Evolutionary conservation across 2,329 filamentous ascomycete genomes (phyloP).

Genomic region (Tolypocladium cylindrosporum): DNA sequence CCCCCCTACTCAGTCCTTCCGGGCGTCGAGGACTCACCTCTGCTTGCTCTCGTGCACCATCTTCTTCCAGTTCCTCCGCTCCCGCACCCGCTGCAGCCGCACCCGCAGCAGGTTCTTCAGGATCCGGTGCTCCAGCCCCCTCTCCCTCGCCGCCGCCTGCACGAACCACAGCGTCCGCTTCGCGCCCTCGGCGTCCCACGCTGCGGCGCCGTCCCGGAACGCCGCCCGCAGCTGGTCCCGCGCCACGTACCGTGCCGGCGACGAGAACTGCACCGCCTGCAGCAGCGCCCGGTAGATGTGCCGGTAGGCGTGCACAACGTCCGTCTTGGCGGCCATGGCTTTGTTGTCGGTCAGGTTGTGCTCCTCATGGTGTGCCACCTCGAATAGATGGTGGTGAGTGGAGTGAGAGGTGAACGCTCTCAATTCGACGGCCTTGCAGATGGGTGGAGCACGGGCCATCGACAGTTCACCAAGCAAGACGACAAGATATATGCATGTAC

Average conservation of each 20-base stretch:
- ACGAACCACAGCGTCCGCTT: conserved; percentile 63
- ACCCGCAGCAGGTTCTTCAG: conserved; percentile 54
- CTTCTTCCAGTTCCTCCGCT: conserved; percentile 9
- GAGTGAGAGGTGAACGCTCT: background rate
- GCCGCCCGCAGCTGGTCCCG: conserved; percentile 49
- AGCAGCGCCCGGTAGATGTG: conserved; percentile 56
- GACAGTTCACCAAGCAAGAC: background rate
- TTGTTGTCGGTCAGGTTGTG: background rate
- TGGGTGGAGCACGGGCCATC: background rate
- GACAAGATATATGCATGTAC: too few relatives aligned
- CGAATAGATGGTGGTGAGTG: background rate
- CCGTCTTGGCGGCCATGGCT: conserved; percentile 15
- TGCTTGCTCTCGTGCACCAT: conserved; percentile 10
- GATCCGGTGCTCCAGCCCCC: conserved; percentile 61
- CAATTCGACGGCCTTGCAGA: too few relatives aligned
- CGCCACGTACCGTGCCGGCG: conserved; percentile 54
- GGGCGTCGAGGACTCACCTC: conserved; percentile 9
- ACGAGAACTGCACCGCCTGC: conserved; percentile 62
- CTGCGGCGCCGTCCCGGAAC: conserved; percentile 34
- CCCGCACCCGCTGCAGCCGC: conserved; percentile 8
- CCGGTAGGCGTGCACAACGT: conserved; percentile 58
- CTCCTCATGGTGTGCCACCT: background rate
- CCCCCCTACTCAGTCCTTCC: background rate
- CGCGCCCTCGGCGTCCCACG: conserved; percentile 42
- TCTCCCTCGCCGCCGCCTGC: conserved; percentile 49